A percentile compares a stretch with the other conserved stretches of the same genome.
Evolutionary conservation across 2,329 filamentous ascomycete species (phyloP).

Genomic region (Beauveria varroae): DNA sequence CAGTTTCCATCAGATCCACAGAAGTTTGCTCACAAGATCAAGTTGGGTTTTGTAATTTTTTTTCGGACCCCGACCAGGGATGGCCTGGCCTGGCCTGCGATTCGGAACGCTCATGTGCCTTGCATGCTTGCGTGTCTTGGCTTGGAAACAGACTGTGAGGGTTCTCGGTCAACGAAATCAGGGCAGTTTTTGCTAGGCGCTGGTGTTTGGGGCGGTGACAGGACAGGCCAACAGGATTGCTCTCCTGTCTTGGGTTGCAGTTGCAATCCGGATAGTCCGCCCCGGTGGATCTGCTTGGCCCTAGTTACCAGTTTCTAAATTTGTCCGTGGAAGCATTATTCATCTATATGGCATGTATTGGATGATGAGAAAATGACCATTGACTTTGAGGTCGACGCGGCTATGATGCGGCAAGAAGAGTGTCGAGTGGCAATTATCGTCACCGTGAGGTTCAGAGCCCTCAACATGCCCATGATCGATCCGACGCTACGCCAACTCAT

Average conservation of each 20-base stretch:
- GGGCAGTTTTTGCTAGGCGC: neutral
- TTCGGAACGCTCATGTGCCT: neutral
- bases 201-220: neutral
- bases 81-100: neutral
- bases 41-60: neutral
- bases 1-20: constrained; percentile 1
- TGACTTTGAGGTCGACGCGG: neutral
- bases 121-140: neutral
- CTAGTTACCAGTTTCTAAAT: neutral
- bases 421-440: neutral
- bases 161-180: neutral
- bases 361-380: neutral
- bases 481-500: too few relatives aligned
- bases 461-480: neutral
- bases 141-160: neutral
- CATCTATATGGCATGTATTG: too few relatives aligned
- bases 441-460: neutral
- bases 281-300: neutral
- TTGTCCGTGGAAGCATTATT: neutral
- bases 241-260: neutral
- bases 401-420: neutral
- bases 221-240: neutral
- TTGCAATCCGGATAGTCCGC: neutral
- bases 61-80: neutral
- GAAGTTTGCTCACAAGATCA: constrained; percentile 8